A percentile compares a stretch with the other conserved stretches of the same genome.
Evolutionary conservation across 1,139 yeast species (phyloP).

Genomic region (Kodamaea sp.): DNA sequence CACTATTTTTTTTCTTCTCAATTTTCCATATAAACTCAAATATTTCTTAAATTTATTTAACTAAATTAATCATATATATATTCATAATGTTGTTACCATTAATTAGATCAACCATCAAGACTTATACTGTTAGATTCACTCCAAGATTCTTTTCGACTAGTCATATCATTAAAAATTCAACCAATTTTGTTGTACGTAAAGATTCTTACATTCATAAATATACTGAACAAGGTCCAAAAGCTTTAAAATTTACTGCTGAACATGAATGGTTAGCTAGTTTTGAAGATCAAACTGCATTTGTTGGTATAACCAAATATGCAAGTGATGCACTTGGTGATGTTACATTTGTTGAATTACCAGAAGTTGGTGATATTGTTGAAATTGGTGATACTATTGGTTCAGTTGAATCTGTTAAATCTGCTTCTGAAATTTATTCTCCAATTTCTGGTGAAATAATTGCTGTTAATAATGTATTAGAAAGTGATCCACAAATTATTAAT

Average conservation of each 20-base stretch:
- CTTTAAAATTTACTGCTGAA: slow-evolving; percentile 73
- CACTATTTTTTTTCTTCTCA: no score
- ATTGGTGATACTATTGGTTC: slow-evolving; percentile 86
- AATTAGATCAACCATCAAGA: slow-evolving; percentile 9
- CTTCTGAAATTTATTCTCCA: slow-evolving; percentile 90
- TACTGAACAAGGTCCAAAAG: slow-evolving; percentile 44
- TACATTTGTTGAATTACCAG: slow-evolving; percentile 88
- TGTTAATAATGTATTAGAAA: slow-evolving; percentile 62
- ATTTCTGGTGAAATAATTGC: slow-evolving; percentile 74
- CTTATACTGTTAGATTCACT: slow-evolving; percentile 6
- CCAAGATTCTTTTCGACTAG: slow-evolving; percentile 16
- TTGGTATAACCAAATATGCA: slow-evolving; percentile 94
- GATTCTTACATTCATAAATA: slow-evolving; percentile 52
- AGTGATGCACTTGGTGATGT: slow-evolving; percentile 98
- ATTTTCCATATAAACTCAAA: no score
- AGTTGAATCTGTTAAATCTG: slow-evolving; percentile 92
- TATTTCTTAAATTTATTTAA: neutral
- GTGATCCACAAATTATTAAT: slow-evolving; percentile 75
- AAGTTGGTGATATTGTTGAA: slow-evolving; percentile 60
- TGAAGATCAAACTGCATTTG: slow-evolving; percentile 74
- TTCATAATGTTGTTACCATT: slow-evolving; percentile 9
- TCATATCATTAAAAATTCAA: slow-evolving; percentile 29
- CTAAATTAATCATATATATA: neutral
- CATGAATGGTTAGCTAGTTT: slow-evolving; percentile 96
- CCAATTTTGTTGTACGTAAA: slow-evolving; percentile 47